Evolutionary conservation across 2,329 filamentous ascomycete genomes (phyloP), one percentile per base, ranked within the genome.

Genomic region (Botrytis tulipae): DNA sequence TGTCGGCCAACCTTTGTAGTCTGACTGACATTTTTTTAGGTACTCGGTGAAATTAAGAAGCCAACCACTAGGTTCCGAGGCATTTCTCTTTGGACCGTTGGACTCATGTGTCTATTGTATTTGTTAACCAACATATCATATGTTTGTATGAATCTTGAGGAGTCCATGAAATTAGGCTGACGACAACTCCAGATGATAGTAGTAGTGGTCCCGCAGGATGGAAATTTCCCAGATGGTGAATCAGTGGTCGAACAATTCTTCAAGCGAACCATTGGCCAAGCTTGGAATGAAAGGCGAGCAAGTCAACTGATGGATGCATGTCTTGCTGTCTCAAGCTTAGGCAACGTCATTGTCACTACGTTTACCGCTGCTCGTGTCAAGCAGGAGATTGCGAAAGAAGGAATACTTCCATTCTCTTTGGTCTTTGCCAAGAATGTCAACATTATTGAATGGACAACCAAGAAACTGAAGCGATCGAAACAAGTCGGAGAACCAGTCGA

Each of bases 331-430:
- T 87, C 85, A 3, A 86, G 84, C 42, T 59, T 75, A 32, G 75
- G 75, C 18, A 75, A 89, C 77, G 85, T 90, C 60, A 82, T 89
- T 20, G 85, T 87, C 32, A 87, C 87, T 80, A 89, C 87, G 0
- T 90, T 87, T 75, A 87, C 86, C 0, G 84, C 86, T 12, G 84
- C 86, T 4, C 82, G 86, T 54, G 85, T 89, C 29, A 89, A 89
- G 78, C 87, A 89, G 77, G 87, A 90, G 77, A 88, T 90, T 61
- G 88, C 87, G 12, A 89, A 89, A 76, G 86, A 88, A 78, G 87
- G 87, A 0, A 84, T 88, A 70, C 80, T 88, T 3, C 87, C 87
- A 0, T 73, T 35, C 12, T 69, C 71, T 60, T 69, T 73, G 16
- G 22, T 46, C 0, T 86, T 81, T 71, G 83, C 85, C 5, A 82